Evolutionary conservation across 176 grass and related monocot genomes (phyloP), one percentile per base, ranked within the genome.

Genomic region (Oryza brachyantha): DNA sequence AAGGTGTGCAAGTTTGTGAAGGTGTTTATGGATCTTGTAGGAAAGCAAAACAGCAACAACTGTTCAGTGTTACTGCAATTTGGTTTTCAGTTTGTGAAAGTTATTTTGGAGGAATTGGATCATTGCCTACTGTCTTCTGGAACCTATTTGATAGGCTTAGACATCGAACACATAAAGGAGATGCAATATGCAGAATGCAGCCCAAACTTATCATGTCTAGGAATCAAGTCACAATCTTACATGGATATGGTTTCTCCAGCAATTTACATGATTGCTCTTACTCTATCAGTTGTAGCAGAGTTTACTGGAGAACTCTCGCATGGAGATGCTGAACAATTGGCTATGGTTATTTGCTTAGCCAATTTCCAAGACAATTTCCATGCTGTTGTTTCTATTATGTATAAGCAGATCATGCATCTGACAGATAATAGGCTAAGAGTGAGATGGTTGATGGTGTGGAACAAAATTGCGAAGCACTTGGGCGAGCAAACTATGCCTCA

Each of bases 1-100:
- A 84, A 48, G 28, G 62, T 84, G 48, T 86, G 83, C 52, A 88
- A 76, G 45, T 97, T 97, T 81, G 55, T 77, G 79, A 91, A 68
- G 54, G 64, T 77, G 29, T 86, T 65, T 81, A 70, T 89, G 78
- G 65, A 63, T 93, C 37, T 73, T 50, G 63, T 58, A 70, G 61
- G 59, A 55, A 74, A 87, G 35, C 37, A 85, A 36, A 81, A 61
- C 32, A 25, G 50, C 43, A 66, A 87, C 58, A 84, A 42, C 25
- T 81, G 71, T 52, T 16, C 81, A 52, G 45, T 90, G 17, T 57
- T 84, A 19, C 74, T 90, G 74, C 36, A 69, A 28, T 70, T 81
- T 79, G 50, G 65, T 91, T 67, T 85, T 73, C 81, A 79, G 41
- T 90, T 91, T 78, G 38, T 87, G 55, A 65, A 87, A 59, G 74